Conservation (phyloP, 1,284 basidiomycete genomes). For the Cystobasidium sp. region DNA sequence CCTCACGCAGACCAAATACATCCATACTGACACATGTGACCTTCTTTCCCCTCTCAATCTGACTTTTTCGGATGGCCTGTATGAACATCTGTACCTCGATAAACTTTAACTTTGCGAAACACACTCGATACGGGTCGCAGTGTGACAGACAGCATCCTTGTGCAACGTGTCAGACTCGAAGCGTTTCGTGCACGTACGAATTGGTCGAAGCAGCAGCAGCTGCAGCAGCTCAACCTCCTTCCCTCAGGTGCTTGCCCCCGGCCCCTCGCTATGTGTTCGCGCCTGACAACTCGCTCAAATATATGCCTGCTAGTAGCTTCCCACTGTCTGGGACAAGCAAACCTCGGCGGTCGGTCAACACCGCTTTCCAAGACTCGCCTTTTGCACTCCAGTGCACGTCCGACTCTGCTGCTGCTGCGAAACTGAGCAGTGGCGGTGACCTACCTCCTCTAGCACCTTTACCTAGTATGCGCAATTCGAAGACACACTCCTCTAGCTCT, state of each 20-base stretch:
- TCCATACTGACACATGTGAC: too few species aligned
- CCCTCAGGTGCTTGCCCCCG: constrained; percentile 34
- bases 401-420: constrained; percentile 17
- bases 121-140: neutral
- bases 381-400: constrained; percentile 6
- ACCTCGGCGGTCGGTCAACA: constrained; percentile 6
- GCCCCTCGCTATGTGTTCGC: constrained; percentile 31
- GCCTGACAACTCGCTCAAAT: constrained; percentile 21
- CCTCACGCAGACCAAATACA: too few species aligned
- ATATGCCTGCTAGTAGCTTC: constrained; percentile 3
- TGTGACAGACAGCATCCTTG: constrained; percentile 36
- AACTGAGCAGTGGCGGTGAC: neutral
- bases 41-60: too few species aligned
- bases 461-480: neutral
- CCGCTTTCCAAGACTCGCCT: constrained; percentile 9
- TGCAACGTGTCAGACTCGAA: constrained; percentile 2
- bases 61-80: too few species aligned
- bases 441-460: constrained; percentile 9
- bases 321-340: constrained; percentile 56
- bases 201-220: constrained; percentile 29
- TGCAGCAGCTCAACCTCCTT: constrained; percentile 10
- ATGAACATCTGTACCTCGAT: neutral
- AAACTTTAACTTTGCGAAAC: neutral
- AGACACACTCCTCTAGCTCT: neutral
- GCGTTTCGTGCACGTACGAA: constrained; percentile 14